Evolutionary conservation across 2,329 filamentous ascomycete species (phyloP).

Genomic region (Tolypocladium paradoxum): DNA sequence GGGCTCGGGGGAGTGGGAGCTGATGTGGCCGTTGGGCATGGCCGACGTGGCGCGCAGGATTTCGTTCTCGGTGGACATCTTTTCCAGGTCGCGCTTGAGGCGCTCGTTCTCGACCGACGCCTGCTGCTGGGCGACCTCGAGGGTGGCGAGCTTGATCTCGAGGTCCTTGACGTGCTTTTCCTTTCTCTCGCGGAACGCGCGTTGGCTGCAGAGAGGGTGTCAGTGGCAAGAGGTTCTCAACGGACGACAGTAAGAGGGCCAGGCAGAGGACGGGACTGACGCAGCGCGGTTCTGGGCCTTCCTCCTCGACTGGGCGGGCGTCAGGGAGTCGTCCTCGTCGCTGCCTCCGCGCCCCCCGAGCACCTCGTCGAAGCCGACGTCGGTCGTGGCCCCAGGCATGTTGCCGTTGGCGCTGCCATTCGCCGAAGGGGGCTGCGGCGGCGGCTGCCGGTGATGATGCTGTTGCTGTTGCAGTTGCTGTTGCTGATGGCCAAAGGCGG

Average conservation of each 20-base stretch:
- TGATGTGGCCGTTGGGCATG: slow-evolving; percentile 18
- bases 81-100: slow-evolving; percentile 73
- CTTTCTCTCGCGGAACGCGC: slow-evolving; percentile 92
- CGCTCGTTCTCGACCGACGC: slow-evolving; percentile 77
- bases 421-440: slow-evolving; percentile 9
- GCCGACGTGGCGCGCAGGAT: slow-evolving; percentile 72
- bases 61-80: slow-evolving; percentile 82
- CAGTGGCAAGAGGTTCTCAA: background rate
- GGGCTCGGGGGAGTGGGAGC: slow-evolving; percentile 33
- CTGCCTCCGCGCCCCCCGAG: slow-evolving; percentile 28
- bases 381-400: slow-evolving; percentile 21
- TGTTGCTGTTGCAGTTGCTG: slow-evolving; percentile 12
- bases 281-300: slow-evolving; percentile 53
- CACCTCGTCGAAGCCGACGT: slow-evolving; percentile 25
- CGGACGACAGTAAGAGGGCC: background rate
- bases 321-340: slow-evolving; percentile 45
- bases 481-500: slow-evolving; percentile 16
- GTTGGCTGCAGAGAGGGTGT: slow-evolving; percentile 51
- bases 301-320: slow-evolving; percentile 45
- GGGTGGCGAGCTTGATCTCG: slow-evolving; percentile 68
- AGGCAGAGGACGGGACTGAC: slow-evolving; percentile 28
- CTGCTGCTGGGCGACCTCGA: slow-evolving; percentile 63
- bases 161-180: slow-evolving; percentile 90
- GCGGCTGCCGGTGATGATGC: slow-evolving; percentile 13
- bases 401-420: slow-evolving; percentile 9